Base-by-base conservation (phyloP, 2,329 filamentous ascomycete genomes). In the Raffaelea arxii region DNA sequence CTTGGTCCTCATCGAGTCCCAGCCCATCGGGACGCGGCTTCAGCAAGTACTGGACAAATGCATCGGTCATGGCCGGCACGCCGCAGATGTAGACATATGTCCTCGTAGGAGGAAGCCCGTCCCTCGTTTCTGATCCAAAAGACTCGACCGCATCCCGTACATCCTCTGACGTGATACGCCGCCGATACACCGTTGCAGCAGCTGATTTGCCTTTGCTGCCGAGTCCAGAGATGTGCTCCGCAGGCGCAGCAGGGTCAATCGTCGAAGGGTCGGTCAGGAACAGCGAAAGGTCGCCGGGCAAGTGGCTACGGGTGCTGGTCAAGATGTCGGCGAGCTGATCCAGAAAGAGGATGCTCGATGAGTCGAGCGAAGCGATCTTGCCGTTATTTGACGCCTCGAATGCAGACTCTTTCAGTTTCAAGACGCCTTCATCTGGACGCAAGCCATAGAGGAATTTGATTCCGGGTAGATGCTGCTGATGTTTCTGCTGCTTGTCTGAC, bases 361-460 rank as follows among this genome's bases (percentile, higher is more conserved):
- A n/a, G n/a, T n/a, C n/a, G n/a, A n/a, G n/a, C n/a, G n/a, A n/a
- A n/a, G n/a, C n/a, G n/a, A n/a, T n/a, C n/a, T n/a, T n/a, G n/a
- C n/a, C n/a, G n/a, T n/a, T n/a, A n/a, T n/a, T n/a, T n/a, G n/a
- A n/a, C n/a, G n/a, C n/a, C n/a, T n/a, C n/a, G n/a, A n/a, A n/a
- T n/a, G n/a, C n/a, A n/a, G n/a, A n/a, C n/a, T n/a, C n/a, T n/a
- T n/a, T n/a, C n/a, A n/a, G n/a, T n/a, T n/a, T n/a, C n/a, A n/a
- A n/a, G n/a, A n/a, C n/a, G n/a, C n/a, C n/a, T n/a, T n/a, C n/a
- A n/a, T n/a, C n/a, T n/a, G n/a, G n/a, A n/a, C n/a, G n/a, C n/a
- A n/a, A n/a, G n/a, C n/a, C n/a, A n/a, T 90, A 90, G 25, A 90
- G 54, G 48, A 89, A 69, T 37, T 70, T 66, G 16, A 86, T 72